A percentile compares a stretch with the other conserved stretches of the same genome.
Evolutionary conservation across 1,139 yeast species (phyloP).

Genomic region (Candida sp.): DNA sequence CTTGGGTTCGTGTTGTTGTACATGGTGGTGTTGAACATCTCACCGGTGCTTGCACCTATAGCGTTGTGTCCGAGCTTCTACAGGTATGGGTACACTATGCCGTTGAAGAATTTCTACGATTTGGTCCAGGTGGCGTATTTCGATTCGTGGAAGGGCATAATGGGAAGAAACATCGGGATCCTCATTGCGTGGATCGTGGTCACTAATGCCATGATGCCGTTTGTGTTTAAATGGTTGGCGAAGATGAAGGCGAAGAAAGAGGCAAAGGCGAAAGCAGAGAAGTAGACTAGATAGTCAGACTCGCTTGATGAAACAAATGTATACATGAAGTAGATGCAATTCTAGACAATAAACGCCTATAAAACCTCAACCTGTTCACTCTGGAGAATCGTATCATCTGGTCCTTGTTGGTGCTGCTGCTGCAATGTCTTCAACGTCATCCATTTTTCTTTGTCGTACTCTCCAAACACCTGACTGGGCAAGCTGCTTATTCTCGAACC

Average conservation of each 20-base stretch:
- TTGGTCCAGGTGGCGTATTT: slow-evolving; percentile 38
- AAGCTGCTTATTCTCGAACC: slow-evolving; percentile 51
- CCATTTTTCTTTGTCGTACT: slow-evolving; percentile 72
- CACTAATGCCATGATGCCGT: slow-evolving; percentile 40
- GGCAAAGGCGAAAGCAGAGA: too few species aligned
- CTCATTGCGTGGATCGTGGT: slow-evolving; percentile 35
- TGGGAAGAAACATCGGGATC: slow-evolving; percentile 40
- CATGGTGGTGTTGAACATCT: slow-evolving; percentile 41
- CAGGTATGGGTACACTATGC: slow-evolving; percentile 41
- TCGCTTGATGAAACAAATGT: neutral
- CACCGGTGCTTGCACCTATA: slow-evolving; percentile 41
- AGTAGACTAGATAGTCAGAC: too few species aligned
- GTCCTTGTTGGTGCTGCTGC: neutral
- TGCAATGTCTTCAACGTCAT: slow-evolving; percentile 44
- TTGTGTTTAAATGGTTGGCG: slow-evolving; percentile 35
- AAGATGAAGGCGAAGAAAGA: slow-evolving; percentile 29
- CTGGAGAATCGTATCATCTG: neutral
- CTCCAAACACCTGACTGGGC: slow-evolving; percentile 65
- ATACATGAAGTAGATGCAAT: neutral
- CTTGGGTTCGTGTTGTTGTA: slow-evolving; percentile 47
- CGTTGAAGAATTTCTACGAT: slow-evolving; percentile 40
- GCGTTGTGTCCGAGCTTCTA: slow-evolving; percentile 35
- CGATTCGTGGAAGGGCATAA: slow-evolving; percentile 35
- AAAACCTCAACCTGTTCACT: neutral
- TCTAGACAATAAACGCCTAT: neutral